Evolutionary conservation across 129 eudicot species (phyloP).

Genomic region (sunflower (Helianthus annuus)): DNA sequence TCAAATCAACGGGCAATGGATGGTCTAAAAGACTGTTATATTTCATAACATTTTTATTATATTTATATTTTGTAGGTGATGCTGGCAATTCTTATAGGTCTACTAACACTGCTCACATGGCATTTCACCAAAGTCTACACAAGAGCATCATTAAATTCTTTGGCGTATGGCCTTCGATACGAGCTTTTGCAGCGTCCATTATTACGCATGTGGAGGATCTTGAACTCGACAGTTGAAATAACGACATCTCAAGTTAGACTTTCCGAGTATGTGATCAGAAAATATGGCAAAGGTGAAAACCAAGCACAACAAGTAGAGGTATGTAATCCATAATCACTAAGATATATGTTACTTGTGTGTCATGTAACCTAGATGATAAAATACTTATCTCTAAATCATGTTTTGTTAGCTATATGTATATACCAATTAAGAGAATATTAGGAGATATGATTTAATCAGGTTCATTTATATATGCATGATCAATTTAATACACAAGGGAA

Average conservation of each 20-base stretch:
- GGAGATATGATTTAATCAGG: no score
- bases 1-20: neutral
- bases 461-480: no score
- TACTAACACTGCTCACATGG: slow-evolving; percentile 90
- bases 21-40: no score
- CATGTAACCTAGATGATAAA: neutral
- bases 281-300: slow-evolving; percentile 64
- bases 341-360: neutral
- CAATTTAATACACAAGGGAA: no score
- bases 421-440: no score
- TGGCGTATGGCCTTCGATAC: slow-evolving; percentile 84
- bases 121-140: slow-evolving; percentile 92
- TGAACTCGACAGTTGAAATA: slow-evolving; percentile 79
- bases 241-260: slow-evolving; percentile 87
- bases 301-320: slow-evolving; percentile 97
- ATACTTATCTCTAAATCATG: no score
- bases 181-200: slow-evolving; percentile 92
- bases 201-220: slow-evolving; percentile 85
- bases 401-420: no score
- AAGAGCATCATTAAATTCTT: slow-evolving; percentile 61
- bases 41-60: slow-evolving; percentile 22
- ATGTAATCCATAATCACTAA: slow-evolving; percentile 6
- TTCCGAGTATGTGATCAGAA: slow-evolving; percentile 70
- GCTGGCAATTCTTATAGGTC: slow-evolving; percentile 86
- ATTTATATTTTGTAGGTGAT: slow-evolving; percentile 61